Base-by-base conservation (phyloP, 768 basidiomycete genomes). In the Boletus eberwhitei region DNA sequence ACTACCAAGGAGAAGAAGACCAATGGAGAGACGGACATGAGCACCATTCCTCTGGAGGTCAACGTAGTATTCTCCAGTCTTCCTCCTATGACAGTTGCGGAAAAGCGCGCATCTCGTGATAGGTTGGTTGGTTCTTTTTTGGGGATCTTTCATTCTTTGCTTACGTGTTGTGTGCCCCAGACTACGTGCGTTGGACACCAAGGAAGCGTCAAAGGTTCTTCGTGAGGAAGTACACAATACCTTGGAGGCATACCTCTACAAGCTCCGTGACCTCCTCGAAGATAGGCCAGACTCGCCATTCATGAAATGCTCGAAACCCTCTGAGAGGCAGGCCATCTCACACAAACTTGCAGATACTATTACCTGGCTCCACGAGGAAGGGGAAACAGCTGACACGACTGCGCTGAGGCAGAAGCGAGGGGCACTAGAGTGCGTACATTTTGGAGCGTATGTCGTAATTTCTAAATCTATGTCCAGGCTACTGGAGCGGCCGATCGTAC, bases 241-340 rank as follows among this genome's bases (percentile, higher is more conserved):
- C 24, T 83, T 99, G 48, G 97, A 99, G 71, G 84, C 87, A 32
- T 97, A 97, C 67, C 72, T 98, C n/a, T 99, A 99, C 75, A 82
- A 87, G 55, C 73, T 97, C 34, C 86, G 91, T 21, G 93, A 93
- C 65, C 77, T 96, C 11, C 75, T 98, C 31, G 79, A 82, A 31
- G 84, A 88, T 37, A 80, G 82, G 12, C 62, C 73, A 5, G 79
- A 84, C 8, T 83, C 86, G 8, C 89, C 92, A 3, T 90, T 98
- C 74, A 84, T 84, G 71, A 87, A 90, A 64, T 95, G 88, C 68
- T 95, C 93, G 5, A 87, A 86, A 59, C 72, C 77, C 9, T 66
- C 68, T 7, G 97, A 99, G 70, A 76, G 92, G 44, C 73, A 78
- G 54, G 75, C 74, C n/a, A 79, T 98, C 53, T 71, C 75, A 2